Evolutionary conservation across 2,329 filamentous ascomycete species (phyloP).

Genomic region (Pezicula rhizophila): DNA sequence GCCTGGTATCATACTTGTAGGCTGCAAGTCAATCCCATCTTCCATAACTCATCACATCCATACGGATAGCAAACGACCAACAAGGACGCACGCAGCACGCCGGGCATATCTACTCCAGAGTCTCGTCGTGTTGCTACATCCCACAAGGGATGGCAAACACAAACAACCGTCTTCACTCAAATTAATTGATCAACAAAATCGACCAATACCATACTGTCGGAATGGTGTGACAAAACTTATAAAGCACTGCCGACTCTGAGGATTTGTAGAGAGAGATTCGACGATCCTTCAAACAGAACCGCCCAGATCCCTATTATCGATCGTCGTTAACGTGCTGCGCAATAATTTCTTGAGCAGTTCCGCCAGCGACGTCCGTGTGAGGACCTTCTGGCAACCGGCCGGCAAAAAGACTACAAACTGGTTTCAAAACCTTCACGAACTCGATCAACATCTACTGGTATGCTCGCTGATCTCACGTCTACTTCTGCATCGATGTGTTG

Average conservation of each 20-base stretch:
- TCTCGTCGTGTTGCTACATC: slow-evolving; percentile 17
- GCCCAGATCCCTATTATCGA: background rate
- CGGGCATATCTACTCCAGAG: slow-evolving; percentile 13
- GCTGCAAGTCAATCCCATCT: slow-evolving; percentile 17
- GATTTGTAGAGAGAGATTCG: background rate
- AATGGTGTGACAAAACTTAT: slow-evolving; percentile 25
- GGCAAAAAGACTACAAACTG: too few relatives aligned
- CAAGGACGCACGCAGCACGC: slow-evolving; percentile 16
- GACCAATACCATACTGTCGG: slow-evolving; percentile 21
- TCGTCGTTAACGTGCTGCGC: background rate
- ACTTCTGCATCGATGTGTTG: too few relatives aligned
- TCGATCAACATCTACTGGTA: too few relatives aligned
- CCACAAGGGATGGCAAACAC: slow-evolving; percentile 24
- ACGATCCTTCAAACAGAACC: background rate
- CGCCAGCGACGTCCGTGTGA: too few relatives aligned
- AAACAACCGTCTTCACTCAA: slow-evolving; percentile 11
- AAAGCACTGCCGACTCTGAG: slow-evolving; percentile 16
- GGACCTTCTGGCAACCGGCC: too few relatives aligned
- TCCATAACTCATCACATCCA: slow-evolving; percentile 16
- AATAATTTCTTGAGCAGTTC: too few relatives aligned
- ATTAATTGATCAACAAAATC: slow-evolving; percentile 18
- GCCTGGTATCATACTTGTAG: slow-evolving; percentile 15
- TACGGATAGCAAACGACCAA: slow-evolving; percentile 20
- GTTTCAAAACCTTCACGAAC: too few relatives aligned
- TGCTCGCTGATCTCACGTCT: too few relatives aligned